phyloP scores from a whole-genome alignment of 306 rosid genomes.

The Pyrus communis region DNA sequence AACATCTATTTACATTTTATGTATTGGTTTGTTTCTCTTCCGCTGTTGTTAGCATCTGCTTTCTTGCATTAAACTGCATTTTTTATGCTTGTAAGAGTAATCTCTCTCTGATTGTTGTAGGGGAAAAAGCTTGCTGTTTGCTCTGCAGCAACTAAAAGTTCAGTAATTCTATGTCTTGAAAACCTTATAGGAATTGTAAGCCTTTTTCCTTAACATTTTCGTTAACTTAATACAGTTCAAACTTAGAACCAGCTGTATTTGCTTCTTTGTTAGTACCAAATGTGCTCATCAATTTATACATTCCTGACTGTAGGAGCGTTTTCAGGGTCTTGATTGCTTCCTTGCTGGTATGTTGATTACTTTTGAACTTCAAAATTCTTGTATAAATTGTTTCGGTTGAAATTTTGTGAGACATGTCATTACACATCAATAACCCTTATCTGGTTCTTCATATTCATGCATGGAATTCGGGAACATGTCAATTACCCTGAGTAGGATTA shows the following conservation, averaged over 20 bases:
- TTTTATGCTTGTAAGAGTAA: not conserved
- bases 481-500: not conserved
- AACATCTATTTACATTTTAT: not conserved
- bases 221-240: not conserved
- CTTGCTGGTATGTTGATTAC: slow-evolving; percentile 65
- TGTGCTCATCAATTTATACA: not conserved
- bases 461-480: not conserved
- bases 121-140: slow-evolving; percentile 86
- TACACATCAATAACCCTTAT: not conserved
- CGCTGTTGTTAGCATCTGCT: not conserved
- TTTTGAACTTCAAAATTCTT: slow-evolving; percentile 10
- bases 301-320: slow-evolving; percentile 64
- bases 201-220: not conserved
- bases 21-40: not conserved
- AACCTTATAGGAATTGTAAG: slow-evolving; percentile 80
- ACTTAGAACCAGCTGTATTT: not conserved
- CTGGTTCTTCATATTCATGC: not conserved
- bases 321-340: slow-evolving; percentile 93
- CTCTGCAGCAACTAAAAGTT: slow-evolving; percentile 97
- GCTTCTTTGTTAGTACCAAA: not conserved
- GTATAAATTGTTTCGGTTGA: not conserved
- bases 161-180: slow-evolving; percentile 86
- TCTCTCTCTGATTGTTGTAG: slow-evolving; percentile 30
- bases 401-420: slow-evolving; percentile 4
- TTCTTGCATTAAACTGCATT: slow-evolving; percentile 7